Evolutionary conservation across 2,329 filamentous ascomycete genomes (phyloP).

Genomic region (Penicillium capsulatum): DNA sequence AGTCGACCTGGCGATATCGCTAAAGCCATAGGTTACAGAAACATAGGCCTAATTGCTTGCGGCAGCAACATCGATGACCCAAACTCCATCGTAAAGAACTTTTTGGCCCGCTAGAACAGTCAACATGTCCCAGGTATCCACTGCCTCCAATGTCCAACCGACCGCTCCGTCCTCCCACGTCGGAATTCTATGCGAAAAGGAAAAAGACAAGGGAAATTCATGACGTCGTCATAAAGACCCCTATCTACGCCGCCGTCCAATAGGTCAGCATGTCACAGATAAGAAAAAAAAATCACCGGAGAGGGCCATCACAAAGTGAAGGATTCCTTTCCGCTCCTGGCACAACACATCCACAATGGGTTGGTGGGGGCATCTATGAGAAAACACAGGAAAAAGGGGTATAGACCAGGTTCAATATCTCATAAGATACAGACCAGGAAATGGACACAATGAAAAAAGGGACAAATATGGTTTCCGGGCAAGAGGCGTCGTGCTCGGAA

Average conservation of each 20-base stretch:
- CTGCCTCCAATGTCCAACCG: neutral
- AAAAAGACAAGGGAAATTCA: constrained; percentile 21
- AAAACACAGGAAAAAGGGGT: constrained; percentile 12
- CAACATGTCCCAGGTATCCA: neutral
- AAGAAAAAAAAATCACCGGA: neutral
- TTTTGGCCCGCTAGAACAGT: neutral
- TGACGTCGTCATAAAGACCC: constrained; percentile 21
- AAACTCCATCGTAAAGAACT: no score
- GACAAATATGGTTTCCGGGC: neutral
- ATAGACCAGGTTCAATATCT: constrained; percentile 17
- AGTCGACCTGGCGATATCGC: no score
- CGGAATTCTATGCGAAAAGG: constrained; percentile 13
- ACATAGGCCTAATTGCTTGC: no score
- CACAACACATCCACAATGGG: neutral
- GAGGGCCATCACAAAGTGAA: no score
- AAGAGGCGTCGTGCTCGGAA: no score
- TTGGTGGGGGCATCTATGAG: constrained; percentile 11
- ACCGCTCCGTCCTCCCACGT: constrained; percentile 3
- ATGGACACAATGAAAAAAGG: constrained; percentile 1
- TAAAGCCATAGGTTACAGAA: no score
- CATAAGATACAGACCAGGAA: constrained; percentile 16
- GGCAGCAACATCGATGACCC: no score
- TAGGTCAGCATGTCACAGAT: constrained; percentile 9
- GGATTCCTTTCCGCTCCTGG: neutral
- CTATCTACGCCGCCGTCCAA: constrained; percentile 10